Base-by-base conservation (phyloP, 495 filamentous ascomycete species). In the Penicillium salamii region DNA sequence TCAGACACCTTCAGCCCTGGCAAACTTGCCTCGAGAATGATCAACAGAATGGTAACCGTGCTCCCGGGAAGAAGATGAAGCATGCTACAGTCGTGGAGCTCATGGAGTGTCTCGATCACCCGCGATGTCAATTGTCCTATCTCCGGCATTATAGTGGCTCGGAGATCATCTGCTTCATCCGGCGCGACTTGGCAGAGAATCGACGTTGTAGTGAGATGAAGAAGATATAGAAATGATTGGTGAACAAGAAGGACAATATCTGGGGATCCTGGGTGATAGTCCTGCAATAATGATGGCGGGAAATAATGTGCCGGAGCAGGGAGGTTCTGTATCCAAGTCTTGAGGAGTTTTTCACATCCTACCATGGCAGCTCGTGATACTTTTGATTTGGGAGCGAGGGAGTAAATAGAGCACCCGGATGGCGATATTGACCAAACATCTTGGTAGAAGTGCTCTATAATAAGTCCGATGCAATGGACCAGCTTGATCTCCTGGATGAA, bases 401-500 rank as follows among this genome's bases (percentile, higher is more conserved):
- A 32, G 14, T 48, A 48, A n/a, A 39, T 15, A 15, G 7, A 14
- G 8, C 32, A 26, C 3, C 46, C 46, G 8, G 46, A 48, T 7
- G 46, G 46, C 4, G 36, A 40, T 5, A 26, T 24, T 5, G 46
- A 39, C 46, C 46, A 48, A 12, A 12, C 13, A 12, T 40, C 46
- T 21, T 48, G 26, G 2, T 48, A 48, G 2, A 48, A 29, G 29
- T 40, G 26, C 36, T 23, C 36, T 7, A 48, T 11, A 5, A 48
- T 48, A 3, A 48, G 34, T 1, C 46, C 46, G 11, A 48, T 17
- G 7, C 46, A 48, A 23, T 48, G 35, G 1, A 26, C 35, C 11
- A 48, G 35, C 17, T 48, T 48, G 1, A 48, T 48, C 24, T 48
- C 26, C 11, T 48, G 46, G 6, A 48, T 48, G n/a, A 48, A 48